A percentile compares a stretch with the other conserved stretches of the same genome.
These are phyloP conservation scores for Austroboletus niveus DNA, from an alignment of 1,284 basidiomycete genomes.

Conservation along the genomic window DNA sequence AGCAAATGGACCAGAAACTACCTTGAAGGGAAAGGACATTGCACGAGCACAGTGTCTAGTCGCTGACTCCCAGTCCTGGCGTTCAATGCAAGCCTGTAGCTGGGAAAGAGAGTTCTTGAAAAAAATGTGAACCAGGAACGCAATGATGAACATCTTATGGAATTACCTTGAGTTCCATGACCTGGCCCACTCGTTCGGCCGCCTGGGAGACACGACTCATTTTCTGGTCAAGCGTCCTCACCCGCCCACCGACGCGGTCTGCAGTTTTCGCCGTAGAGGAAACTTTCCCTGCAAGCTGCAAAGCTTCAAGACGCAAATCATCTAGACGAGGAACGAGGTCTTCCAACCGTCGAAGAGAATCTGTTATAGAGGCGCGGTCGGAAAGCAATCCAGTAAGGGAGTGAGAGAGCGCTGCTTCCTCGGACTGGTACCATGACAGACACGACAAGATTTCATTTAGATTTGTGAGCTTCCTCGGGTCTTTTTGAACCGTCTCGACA, in stretches of 20 bases:
- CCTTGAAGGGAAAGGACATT: conserved; percentile 76
- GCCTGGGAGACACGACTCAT: conserved; percentile 85
- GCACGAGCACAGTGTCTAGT: conserved; percentile 88
- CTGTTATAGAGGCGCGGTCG: conserved; percentile 62
- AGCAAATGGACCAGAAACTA: conserved; percentile 85
- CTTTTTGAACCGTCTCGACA: conserved; percentile 18
- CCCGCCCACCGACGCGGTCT: conserved; percentile 85
- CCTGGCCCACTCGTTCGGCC: conserved; percentile 79
- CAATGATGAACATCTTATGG: background rate
- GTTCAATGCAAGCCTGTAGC: conserved; percentile 76
- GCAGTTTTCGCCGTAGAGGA: conserved; percentile 78
- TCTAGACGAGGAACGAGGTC: conserved; percentile 65
- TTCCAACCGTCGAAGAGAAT: conserved; percentile 63
- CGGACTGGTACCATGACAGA: conserved; percentile 72
- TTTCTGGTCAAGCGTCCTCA: conserved; percentile 86
- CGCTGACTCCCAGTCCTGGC: conserved; percentile 93
- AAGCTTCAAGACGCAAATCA: conserved; percentile 60
- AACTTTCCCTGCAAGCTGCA: conserved; percentile 55
- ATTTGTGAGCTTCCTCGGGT: conserved; percentile 57
- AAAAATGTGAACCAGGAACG: conserved; percentile 11
- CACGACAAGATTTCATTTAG: conserved; percentile 68
- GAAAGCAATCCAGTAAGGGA: conserved; percentile 76
- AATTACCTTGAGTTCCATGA: conserved; percentile 85
- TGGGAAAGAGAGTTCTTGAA: conserved; percentile 74
- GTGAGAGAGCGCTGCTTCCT: conserved; percentile 75